Conservation (phyloP, 805 yeast genomes). For the Ogataea pini region DNA sequence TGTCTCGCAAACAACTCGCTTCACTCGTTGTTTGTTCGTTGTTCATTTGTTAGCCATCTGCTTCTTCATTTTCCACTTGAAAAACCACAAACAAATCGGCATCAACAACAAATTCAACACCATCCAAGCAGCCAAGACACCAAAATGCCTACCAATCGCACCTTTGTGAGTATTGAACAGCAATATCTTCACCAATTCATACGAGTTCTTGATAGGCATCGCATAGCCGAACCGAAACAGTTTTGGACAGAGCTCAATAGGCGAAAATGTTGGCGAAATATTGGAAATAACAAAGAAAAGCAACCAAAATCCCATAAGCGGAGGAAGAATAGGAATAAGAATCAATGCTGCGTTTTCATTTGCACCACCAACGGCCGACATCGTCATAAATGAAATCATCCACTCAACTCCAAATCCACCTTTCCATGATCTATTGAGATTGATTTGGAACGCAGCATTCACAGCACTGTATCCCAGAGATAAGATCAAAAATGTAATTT, state of each 20-base stretch:
- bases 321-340: constrained; percentile 56
- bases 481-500: constrained; percentile 54
- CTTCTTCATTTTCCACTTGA: constrained; percentile 39
- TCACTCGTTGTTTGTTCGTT: background rate
- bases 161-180: constrained; percentile 59
- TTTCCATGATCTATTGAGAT: constrained; percentile 53
- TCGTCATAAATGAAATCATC: constrained; percentile 65
- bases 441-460: constrained; percentile 67
- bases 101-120: constrained; percentile 46
- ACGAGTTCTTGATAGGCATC: constrained; percentile 67
- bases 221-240: constrained; percentile 67
- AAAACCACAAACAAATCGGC: constrained; percentile 47
- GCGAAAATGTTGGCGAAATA: constrained; percentile 67
- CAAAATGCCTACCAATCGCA: constrained; percentile 58
- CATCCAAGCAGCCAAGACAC: constrained; percentile 61
- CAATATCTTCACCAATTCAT: constrained; percentile 60
- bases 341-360: constrained; percentile 65
- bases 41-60: constrained; percentile 8
- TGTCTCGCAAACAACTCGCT: no score
- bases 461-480: constrained; percentile 61
- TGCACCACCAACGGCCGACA: constrained; percentile 77
- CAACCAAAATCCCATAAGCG: constrained; percentile 69
- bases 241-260: constrained; percentile 57
- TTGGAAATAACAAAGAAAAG: constrained; percentile 69
- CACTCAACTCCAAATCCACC: constrained; percentile 76